Evolutionary conservation across 352 stramenopile species (phyloP).

Genomic region (Phytopythium oedochilum): DNA sequence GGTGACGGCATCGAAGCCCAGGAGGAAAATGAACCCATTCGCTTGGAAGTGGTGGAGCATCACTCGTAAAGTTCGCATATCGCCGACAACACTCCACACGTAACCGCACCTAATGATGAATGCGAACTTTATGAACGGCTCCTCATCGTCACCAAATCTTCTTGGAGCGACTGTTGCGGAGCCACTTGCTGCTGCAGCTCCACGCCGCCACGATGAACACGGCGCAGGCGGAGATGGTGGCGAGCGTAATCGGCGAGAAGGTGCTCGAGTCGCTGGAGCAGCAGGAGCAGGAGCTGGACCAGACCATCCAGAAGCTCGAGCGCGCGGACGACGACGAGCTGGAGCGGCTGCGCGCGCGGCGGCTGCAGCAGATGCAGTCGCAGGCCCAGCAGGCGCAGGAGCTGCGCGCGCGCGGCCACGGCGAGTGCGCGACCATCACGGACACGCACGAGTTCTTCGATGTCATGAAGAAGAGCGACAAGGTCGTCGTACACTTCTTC

Average conservation of each 20-base stretch:
- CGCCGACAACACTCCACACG: background rate
- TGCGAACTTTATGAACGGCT: background rate
- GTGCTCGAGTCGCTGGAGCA: conserved; percentile 85
- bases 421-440: conserved; percentile 86
- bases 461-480: conserved; percentile 88
- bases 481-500: conserved; percentile 96
- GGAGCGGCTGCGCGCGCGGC: conserved; percentile 80
- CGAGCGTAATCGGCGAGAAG: conserved; percentile 79
- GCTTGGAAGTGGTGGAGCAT: background rate
- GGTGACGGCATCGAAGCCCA: no score
- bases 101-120: background rate
- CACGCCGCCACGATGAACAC: no score
- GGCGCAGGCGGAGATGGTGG: conserved; percentile 71
- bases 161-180: background rate
- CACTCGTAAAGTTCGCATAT: background rate
- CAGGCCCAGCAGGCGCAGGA: conserved; percentile 68
- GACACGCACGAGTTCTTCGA: conserved; percentile 96
- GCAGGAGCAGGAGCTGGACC: conserved; percentile 80
- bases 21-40: background rate
- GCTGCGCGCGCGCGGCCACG: conserved; percentile 75
- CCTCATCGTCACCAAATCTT: background rate
- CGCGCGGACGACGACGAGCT: conserved; percentile 87
- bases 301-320: conserved; percentile 82
- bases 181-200: no score
- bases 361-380: conserved; percentile 71